A percentile compares a stretch with the other conserved stretches of the same genome.
These are phyloP conservation scores for Senna siamea DNA, from an alignment of 306 rosid genomes.

Conservation along the genomic window DNA sequence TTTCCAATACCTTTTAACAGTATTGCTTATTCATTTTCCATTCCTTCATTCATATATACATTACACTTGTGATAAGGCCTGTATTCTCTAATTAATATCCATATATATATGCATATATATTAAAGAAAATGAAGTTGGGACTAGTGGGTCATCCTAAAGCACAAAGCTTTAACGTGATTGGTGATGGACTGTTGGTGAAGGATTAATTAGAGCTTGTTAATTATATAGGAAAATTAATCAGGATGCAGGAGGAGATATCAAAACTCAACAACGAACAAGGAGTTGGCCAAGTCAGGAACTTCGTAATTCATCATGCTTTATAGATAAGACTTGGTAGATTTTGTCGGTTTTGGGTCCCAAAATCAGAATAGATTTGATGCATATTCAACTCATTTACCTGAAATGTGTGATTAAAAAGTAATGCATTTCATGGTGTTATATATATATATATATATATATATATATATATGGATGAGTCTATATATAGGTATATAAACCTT, in stretches of 20 bases:
- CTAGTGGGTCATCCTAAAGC: constrained; percentile 43
- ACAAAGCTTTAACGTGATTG: constrained; percentile 39
- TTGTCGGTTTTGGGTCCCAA: constrained; percentile 43
- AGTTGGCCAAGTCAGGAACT: constrained; percentile 29
- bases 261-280: constrained; percentile 25
- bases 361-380: too few relatives aligned
- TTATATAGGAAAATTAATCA: constrained; percentile 10
- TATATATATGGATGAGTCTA: too few relatives aligned
- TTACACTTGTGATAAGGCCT: too few relatives aligned
- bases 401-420: too few relatives aligned
- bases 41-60: too few relatives aligned
- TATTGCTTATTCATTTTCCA: too few relatives aligned
- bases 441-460: too few relatives aligned
- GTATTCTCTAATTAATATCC: not conserved
- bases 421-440: too few relatives aligned
- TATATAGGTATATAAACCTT: too few relatives aligned
- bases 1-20: too few relatives aligned
- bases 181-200: constrained; percentile 28
- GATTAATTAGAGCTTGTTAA: constrained; percentile 18
- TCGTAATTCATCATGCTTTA: constrained; percentile 30
- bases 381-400: too few relatives aligned
- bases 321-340: constrained; percentile 40
- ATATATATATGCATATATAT: not conserved
- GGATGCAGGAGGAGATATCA: constrained; percentile 28
- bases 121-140: constrained; percentile 2